Evolutionary conservation across 1,284 basidiomycete genomes (phyloP), one percentile per base, ranked within the genome.

Genomic region (Ustilago sp.): DNA sequence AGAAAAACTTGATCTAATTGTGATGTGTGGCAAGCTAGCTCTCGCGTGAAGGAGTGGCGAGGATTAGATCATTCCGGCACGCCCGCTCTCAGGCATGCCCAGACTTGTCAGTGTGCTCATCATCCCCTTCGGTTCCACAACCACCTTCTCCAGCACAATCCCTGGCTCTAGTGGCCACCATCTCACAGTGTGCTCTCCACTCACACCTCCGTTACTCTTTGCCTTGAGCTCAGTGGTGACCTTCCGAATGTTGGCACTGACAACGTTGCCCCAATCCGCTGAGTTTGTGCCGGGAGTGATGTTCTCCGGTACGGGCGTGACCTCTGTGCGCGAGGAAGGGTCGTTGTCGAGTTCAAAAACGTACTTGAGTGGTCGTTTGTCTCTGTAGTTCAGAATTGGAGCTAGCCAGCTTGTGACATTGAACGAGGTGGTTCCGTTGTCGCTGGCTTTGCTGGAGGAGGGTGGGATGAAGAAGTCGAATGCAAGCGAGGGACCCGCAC

Each of bases 121-220:
- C 0, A 31, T 23, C 1, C 48, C 63, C n/a, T 54, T 31, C 7
- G 68, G 63, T 11, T 70, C 68, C 17, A 70, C 59, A 41, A 65
- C 59, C 13, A 70, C 54, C 43, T 70, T 70, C 12, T 70, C 59
- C 41, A 70, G 34, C 41, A 70, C 68, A 39, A 70, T 17, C 8
- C 68, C 68, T 1, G 68, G 68, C 45, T 70, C 68, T 41, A 70
- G 23, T 8, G 68, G 68, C 68, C 68, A 70, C 63, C 68, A 65
- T 9, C 68, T 61, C 11, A 70, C 28, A 12, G 51, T 65, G 9
- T 56, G 48, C 17, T 57, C 61, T 5, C 58, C 58, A 19, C 11
- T 32, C 15, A 8, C 56, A 31, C 1, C 36, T 4, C 11, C 31
- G 3, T 47, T 51, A 8, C n/a, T 15, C 17, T 55, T 52, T 1